Evolutionary conservation across 768 basidiomycete species (phyloP), one percentile per base, ranked within the genome.

Genomic region (Grammothele lineata): DNA sequence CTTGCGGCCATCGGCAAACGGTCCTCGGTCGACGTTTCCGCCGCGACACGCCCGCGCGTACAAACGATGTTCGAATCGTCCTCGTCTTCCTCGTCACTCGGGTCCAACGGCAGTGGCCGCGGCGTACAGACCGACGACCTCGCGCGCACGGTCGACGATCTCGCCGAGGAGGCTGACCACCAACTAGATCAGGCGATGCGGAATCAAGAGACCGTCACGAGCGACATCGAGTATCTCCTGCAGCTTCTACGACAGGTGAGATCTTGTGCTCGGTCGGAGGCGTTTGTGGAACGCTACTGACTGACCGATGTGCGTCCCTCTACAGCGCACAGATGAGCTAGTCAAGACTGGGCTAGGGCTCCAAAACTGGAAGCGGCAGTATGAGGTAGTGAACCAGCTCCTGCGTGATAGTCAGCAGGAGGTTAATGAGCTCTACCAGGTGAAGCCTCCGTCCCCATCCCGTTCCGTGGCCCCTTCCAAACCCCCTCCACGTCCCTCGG

Each of bases 341-440:
- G 38, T 36, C 18, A 73, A 75, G 42, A 63, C 32, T 3, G 32
- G 32, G 10, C 33, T 76, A 22, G 88, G 92, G 52, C 71, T 92
- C 24, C 78, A 83, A 58, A 81, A 77, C 53, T 66, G 78, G 15
- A 84, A 77, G 54, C 77, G 87, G 15, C 87, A 90, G 62, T 84
- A 81, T 51, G 89, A 88, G 55, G 68, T 92, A 23, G 78, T 92
- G 3, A 89, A 89, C 64, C 80, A 78, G 54, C 73, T 93, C 23
- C 71, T 92, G 12, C 74, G 76, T 15, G 87, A 94, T 58, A 78
- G 81, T 25, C 87, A 85, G 8, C 76, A 82, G 1, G 93, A 96
- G 70, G 88, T 94, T 65, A 89, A 93, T 58, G 87, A 92, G 62
- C 86, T 95, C 78, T 94, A 93, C 54, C 87, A 92, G 74, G 92